phyloP scores from a whole-genome alignment of 1,284 basidiomycete genomes.

The Boletellus deceptivus region DNA sequence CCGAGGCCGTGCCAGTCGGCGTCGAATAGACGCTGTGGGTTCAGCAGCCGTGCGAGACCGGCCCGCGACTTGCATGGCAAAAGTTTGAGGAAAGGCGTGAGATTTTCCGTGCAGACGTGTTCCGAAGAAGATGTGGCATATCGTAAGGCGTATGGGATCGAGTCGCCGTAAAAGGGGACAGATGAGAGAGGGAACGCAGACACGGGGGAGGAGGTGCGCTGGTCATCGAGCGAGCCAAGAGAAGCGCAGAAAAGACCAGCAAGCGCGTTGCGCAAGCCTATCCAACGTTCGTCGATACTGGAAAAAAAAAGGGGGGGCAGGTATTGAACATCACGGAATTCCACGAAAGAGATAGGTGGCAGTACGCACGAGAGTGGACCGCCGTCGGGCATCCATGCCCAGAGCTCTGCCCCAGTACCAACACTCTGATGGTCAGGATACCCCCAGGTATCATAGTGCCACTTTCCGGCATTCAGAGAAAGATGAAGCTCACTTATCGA shows the following conservation, averaged over 20 bases:
- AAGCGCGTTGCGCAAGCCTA: constrained; percentile 81
- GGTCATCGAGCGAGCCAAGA: constrained; percentile 71
- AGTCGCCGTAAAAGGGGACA: neutral
- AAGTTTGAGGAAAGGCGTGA: constrained; percentile 93
- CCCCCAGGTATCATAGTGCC: constrained; percentile 88
- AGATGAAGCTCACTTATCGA: constrained; percentile 60
- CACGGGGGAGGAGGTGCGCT: constrained; percentile 65
- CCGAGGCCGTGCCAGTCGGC: constrained; percentile 88
- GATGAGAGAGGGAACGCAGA: constrained; percentile 45
- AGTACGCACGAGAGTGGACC: constrained; percentile 47
- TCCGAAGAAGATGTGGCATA: constrained; percentile 81
- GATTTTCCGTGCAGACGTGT: constrained; percentile 93
- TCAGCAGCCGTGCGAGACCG: constrained; percentile 83
- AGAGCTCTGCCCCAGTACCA: constrained; percentile 83
- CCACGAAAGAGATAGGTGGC: neutral
- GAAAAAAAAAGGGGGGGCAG: neutral
- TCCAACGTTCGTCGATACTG: constrained; percentile 79
- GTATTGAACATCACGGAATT: neutral
- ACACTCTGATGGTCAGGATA: constrained; percentile 76
- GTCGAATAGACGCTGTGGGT: constrained; percentile 84
- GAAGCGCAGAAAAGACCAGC: constrained; percentile 95
- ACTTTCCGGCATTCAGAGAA: constrained; percentile 85
- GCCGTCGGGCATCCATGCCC: constrained; percentile 78
- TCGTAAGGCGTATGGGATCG: constrained; percentile 48
- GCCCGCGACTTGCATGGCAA: constrained; percentile 91